These are phyloP conservation scores for Cladosporium sp. DNA, from an alignment of 2,329 filamentous ascomycete species.

Conservation along the genomic window DNA sequence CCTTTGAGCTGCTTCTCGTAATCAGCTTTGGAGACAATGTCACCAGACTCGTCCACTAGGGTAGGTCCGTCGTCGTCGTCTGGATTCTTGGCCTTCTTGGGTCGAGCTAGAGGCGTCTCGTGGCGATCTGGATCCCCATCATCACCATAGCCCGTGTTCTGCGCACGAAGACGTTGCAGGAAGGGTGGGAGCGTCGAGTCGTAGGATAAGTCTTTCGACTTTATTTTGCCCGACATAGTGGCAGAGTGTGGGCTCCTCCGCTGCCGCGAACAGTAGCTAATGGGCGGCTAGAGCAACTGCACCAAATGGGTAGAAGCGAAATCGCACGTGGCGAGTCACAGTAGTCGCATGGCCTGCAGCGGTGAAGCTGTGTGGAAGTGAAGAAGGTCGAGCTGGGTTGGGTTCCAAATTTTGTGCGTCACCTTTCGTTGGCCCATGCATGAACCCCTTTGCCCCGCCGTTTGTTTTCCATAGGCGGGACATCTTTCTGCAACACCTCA, in stretches of 20 bases:
- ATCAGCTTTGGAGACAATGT: constrained; percentile 52
- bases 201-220: constrained; percentile 65
- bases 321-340: too few species aligned
- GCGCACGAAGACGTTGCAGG: constrained; percentile 47
- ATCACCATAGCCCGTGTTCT: constrained; percentile 47
- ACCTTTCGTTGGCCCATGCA: not conserved
- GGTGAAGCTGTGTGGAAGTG: not conserved
- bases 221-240: constrained; percentile 47
- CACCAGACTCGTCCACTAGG: constrained; percentile 68
- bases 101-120: constrained; percentile 41
- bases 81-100: constrained; percentile 53
- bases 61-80: constrained; percentile 74
- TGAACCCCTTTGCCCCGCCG: not conserved
- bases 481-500: constrained; percentile 4
- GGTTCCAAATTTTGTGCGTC: not conserved
- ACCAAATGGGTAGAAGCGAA: too few species aligned
- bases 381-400: not conserved
- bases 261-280: too few species aligned
- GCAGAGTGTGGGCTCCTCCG: not conserved
- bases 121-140: constrained; percentile 36
- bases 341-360: not conserved
- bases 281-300: too few species aligned
- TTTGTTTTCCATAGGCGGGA: not conserved
- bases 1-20: constrained; percentile 40
- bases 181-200: constrained; percentile 49